These are phyloP conservation scores for Yarrowia yakushimensis DNA, from an alignment of 805 yeast genomes.

Conservation along the genomic window DNA sequence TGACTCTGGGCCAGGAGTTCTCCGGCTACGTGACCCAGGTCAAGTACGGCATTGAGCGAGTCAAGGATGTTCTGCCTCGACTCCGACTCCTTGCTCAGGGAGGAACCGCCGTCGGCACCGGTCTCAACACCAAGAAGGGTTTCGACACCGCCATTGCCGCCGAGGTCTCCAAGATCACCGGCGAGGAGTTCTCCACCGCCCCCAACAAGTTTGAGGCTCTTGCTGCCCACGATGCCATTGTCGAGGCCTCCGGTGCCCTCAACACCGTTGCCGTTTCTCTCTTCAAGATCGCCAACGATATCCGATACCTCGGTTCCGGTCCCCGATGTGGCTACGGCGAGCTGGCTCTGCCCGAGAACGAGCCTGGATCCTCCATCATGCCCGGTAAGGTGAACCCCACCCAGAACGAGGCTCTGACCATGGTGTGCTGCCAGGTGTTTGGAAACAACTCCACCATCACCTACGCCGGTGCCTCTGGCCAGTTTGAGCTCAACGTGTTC, in stretches of 20 bases:
- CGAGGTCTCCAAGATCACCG: slow-evolving; percentile 80
- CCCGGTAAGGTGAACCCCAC: slow-evolving; percentile 99
- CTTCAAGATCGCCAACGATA: slow-evolving; percentile 96
- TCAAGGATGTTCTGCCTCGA: slow-evolving; percentile 71
- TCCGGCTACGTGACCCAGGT: slow-evolving; percentile 94
- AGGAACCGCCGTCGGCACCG: slow-evolving; percentile 99
- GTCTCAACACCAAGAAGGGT: slow-evolving; percentile 89
- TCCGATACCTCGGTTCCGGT: slow-evolving; percentile 96
- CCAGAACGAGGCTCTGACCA: slow-evolving; percentile 97
- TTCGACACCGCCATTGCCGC: slow-evolving; percentile 84
- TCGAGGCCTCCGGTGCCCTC: slow-evolving; percentile 95
- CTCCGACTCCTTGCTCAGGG: slow-evolving; percentile 91
- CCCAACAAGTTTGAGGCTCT: slow-evolving; percentile 99
- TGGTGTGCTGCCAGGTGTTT: slow-evolving; percentile 96
- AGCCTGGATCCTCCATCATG: slow-evolving; percentile 99
- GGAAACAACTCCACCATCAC: slow-evolving; percentile 96
- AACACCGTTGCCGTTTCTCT: slow-evolving; percentile 92
- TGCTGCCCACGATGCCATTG: slow-evolving; percentile 98
- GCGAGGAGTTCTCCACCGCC: slow-evolving; percentile 85
- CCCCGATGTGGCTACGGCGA: slow-evolving; percentile 99
- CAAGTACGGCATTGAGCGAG: slow-evolving; percentile 83
- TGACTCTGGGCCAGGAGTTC: slow-evolving; percentile 97
- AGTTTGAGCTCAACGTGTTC: slow-evolving; percentile 96
- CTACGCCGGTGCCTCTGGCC: slow-evolving; percentile 98
- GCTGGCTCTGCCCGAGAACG: slow-evolving; percentile 91